Base-by-base conservation (phyloP, 108 stramenopile species). In the Skeletonema tropicum region DNA sequence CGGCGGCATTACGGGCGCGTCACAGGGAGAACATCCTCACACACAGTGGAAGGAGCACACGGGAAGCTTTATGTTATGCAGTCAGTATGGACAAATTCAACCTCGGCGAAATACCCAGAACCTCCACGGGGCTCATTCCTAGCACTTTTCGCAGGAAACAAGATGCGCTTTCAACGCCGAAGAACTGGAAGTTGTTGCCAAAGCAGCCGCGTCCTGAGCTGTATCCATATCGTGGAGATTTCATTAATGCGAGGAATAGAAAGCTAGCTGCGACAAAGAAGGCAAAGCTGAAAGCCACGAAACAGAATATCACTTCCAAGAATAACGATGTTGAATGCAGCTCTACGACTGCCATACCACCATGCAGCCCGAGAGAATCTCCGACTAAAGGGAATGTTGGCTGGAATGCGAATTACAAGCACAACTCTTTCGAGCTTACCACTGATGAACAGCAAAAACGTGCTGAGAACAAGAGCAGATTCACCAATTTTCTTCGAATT, bases 151-250 rank as follows among this genome's bases (percentile, higher is more conserved):
- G 67, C 14, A 41, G 19, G 25, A 55, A 60, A 48, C 45, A 60
- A 41, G 66, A 67, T 11, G 6, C 12, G 0, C 21, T 68, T 29
- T 75, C 75, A 0, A 21, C 26, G 3, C 15, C 73, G 1, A 46
- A n/a, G 11, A 15, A 64, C 2, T 75, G 66, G 75, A 35, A 45
- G 3, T 41, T 1, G 11, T 32, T 75, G 13, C 75, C 75, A 1
- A 13, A 19, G 5, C 57, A 75, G 45, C 75, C 75, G 6, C 48
- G 42, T 19, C 66, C 66, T 19, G 57, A 15, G 5, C 25, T 75
- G 3, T 68, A 75, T 32, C 75, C 39, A 0, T 75, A 62, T 66
- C 75, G 75, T 30, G 75, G 75, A 11, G 75, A 75, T 75, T 75
- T 36, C 26, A 45, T 75, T 26, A 75, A 75, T 45, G 41, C 42